Conservation (phyloP, 2,329 filamentous ascomycete species). For the Xylariales sp. region DNA sequence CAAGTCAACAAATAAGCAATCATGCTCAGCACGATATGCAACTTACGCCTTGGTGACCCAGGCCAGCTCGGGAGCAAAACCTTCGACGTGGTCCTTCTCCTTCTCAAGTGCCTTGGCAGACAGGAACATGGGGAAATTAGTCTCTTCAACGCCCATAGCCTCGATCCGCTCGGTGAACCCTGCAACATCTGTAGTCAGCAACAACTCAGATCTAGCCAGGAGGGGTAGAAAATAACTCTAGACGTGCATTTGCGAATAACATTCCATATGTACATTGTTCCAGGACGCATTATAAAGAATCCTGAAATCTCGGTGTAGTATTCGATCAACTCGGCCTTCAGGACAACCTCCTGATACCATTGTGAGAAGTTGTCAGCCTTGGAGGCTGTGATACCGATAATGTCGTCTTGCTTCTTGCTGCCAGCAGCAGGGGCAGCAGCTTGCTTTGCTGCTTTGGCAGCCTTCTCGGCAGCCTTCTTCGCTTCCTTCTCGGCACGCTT, state of each 20-base stretch:
- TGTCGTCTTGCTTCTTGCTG: slow-evolving; percentile 43
- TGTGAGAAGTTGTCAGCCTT: slow-evolving; percentile 84
- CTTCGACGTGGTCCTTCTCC: slow-evolving; percentile 96
- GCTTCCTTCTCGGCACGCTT: slow-evolving; percentile 64
- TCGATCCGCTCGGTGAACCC: slow-evolving; percentile 75
- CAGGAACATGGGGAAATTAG: slow-evolving; percentile 94
- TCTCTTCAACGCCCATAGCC: slow-evolving; percentile 87
- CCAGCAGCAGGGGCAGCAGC: slow-evolving; percentile 46
- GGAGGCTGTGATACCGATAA: slow-evolving; percentile 82
- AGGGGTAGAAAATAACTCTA: too few species aligned
- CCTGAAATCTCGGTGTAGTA: slow-evolving; percentile 88
- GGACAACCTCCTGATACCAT: slow-evolving; percentile 97
- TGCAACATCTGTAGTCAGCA: too few species aligned
- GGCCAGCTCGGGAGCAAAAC: slow-evolving; percentile 90
- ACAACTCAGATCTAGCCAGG: too few species aligned
- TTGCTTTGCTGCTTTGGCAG: slow-evolving; percentile 57
- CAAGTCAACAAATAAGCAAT: background rate
- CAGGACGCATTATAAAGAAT: slow-evolving; percentile 85
- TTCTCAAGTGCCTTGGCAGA: slow-evolving; percentile 80
- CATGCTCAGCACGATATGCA: background rate
- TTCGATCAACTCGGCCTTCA: slow-evolving; percentile 95
- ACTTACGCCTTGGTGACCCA: slow-evolving; percentile 81
- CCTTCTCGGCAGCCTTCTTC: slow-evolving; percentile 56
- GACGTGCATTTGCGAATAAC: slow-evolving; percentile 56
- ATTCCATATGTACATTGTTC: slow-evolving; percentile 64